Conservation (phyloP, 345 rosid species). For the Populus simonii region DNA sequence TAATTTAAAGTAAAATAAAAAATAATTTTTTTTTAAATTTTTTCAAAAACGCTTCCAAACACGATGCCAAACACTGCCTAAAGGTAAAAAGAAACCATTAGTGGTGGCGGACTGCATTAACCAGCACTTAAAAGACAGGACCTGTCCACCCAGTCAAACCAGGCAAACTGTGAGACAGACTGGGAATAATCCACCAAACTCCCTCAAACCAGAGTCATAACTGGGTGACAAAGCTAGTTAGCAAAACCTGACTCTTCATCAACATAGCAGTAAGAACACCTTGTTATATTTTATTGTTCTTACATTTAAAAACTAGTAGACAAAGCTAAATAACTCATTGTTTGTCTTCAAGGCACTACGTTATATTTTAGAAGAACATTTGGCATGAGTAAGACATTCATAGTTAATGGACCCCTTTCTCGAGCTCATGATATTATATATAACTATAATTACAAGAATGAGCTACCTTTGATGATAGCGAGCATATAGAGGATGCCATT, state of each 20-base stretch:
- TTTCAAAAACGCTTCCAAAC: too few species aligned
- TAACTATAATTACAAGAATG: background rate
- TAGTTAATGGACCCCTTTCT: background rate
- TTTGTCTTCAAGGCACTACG: background rate
- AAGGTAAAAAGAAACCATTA: background rate
- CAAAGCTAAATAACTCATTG: background rate
- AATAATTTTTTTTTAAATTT: too few species aligned
- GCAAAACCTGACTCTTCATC: background rate
- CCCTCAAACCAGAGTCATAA: background rate
- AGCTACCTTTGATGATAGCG: slow-evolving; percentile 57
- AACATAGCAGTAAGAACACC: background rate
- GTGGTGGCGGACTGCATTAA: background rate
- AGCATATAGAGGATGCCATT: slow-evolving; percentile 73
- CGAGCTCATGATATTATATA: background rate
- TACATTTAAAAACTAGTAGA: background rate
- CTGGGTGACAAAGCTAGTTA: background rate
- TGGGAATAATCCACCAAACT: background rate
- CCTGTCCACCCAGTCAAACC: background rate
- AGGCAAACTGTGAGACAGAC: background rate
- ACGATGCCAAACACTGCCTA: too few species aligned
- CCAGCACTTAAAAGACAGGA: background rate
- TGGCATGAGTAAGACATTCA: background rate
- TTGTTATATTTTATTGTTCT: background rate
- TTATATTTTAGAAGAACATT: background rate
- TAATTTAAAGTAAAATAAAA: too few species aligned